These are phyloP conservation scores for Lindgomyces ingoldianus DNA, from an alignment of 495 filamentous ascomycete genomes.

Conservation along the genomic window DNA sequence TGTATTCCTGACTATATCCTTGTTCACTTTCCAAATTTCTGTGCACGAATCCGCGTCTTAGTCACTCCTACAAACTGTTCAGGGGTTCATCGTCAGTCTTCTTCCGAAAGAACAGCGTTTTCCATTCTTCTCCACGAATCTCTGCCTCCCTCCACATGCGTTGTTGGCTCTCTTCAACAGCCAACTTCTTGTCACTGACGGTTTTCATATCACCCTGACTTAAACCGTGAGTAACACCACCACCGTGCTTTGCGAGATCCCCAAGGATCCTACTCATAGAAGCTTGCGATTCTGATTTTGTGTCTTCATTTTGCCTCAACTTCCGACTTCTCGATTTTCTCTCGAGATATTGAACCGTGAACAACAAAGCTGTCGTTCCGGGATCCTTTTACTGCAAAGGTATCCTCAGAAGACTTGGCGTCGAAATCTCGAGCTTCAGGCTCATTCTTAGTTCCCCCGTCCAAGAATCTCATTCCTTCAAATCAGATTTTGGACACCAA, in stretches of 20 bases:
- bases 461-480: conserved; percentile 17
- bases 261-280: neutral
- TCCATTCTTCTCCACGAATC: conserved; percentile 4
- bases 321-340: conserved; percentile 18
- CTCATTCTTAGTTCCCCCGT: conserved; percentile 20
- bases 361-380: conserved; percentile 16
- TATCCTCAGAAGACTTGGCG: neutral
- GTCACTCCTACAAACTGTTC: neutral
- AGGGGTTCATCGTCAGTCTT: conserved; percentile 1
- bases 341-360: conserved; percentile 7
- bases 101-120: conserved; percentile 21
- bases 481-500: conserved; percentile 22
- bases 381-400: conserved; percentile 11
- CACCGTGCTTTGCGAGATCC: neutral
- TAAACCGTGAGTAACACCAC: neutral
- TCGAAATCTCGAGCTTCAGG: conserved; percentile 10
- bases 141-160: conserved; percentile 25
- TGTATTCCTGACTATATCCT: conserved; percentile 2
- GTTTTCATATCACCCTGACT: conserved; percentile 25
- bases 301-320: neutral
- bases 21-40: conserved; percentile 27
- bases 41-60: neutral
- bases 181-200: conserved; percentile 13
- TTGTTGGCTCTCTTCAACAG: conserved; percentile 28
- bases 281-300: conserved; percentile 40